Percentiles rank a stretch among this genome's conserved stretches.
Conservation (phyloP, 495 filamentous ascomycete species). For the Penicillium cataractarum region DNA sequence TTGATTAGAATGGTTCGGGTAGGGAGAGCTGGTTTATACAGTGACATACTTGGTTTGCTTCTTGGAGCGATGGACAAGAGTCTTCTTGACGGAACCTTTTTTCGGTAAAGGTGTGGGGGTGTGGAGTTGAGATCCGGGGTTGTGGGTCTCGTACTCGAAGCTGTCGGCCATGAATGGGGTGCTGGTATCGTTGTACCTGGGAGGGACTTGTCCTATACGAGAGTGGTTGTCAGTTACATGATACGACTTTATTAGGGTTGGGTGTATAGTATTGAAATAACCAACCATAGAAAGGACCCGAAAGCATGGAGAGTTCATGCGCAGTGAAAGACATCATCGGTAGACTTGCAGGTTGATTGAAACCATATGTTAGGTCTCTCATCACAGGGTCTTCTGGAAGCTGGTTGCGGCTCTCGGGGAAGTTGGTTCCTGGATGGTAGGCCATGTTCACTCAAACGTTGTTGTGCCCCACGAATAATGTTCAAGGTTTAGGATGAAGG, state of each 20-base stretch:
- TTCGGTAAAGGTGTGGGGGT: not conserved
- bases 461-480: too few species aligned
- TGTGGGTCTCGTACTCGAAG: not conserved
- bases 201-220: not conserved
- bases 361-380: not conserved
- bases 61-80: not conserved
- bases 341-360: not conserved
- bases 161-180: not conserved
- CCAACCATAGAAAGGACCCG: not conserved
- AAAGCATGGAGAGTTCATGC: not conserved
- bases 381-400: not conserved
- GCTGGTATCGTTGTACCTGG: not conserved
- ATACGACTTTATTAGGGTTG: not conserved
- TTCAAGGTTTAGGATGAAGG: not conserved
- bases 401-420: not conserved
- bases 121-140: not conserved
- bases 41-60: not conserved
- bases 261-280: not conserved
- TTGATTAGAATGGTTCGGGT: not conserved
- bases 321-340: not conserved
- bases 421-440: not conserved
- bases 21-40: too few species aligned
- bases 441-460: not conserved
- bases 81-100: not conserved
- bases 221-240: not conserved